Base-by-base conservation (phyloP, 495 filamentous ascomycete genomes). In the Cercophora scortea region DNA sequence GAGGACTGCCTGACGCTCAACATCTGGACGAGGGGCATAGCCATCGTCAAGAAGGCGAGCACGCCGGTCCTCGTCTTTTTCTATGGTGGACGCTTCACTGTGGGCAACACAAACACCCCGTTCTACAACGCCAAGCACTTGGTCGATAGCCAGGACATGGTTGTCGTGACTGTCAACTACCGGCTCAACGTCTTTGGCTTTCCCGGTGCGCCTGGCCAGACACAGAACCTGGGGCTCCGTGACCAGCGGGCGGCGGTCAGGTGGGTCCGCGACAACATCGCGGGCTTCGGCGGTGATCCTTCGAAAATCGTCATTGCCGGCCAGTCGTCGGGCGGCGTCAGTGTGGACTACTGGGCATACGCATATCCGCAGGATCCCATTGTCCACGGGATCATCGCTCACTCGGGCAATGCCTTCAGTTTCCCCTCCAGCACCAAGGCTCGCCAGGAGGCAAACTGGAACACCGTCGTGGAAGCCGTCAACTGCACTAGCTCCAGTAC, bases 111-210 rank as follows among this genome's bases (percentile, higher is more conserved):
- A 7, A 32, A 45, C 43, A 45, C 8, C 18, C 55, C 43, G 13
- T 50, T 52, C 12, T 55, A 53, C 41, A 53, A 44, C 19, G 57
- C 45, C 38, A 49, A 34, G 36, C 42, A 45, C 45, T 34, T 57
- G 10, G 45, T 32, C 2, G 32, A 38, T 17, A 12, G 8, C 12
- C 11, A 47, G 11, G 42, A 51, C n/a, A 45, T 51, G 16, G 68
- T 87, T 18, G 74, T 85, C 51, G 80, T 85, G 12, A 71, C 73
- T 11, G 70, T 83, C 59, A 84, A 84, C 61, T 85, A 85, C 57
- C 79, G 83, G 10, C 54, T 85, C 40, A 81, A 81, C 57, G 74
- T 85, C 44, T 83, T 85, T 59, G 76, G 79, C 16, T 83, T 80
- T 47, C 79, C 80, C 4, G 72, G 57, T 15, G 51, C 46, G 6